Percentiles rank a stretch among this genome's conserved stretches.
phyloP scores from a whole-genome alignment of 495 filamentous ascomycete species.

The Cairneyella variabilis region DNA sequence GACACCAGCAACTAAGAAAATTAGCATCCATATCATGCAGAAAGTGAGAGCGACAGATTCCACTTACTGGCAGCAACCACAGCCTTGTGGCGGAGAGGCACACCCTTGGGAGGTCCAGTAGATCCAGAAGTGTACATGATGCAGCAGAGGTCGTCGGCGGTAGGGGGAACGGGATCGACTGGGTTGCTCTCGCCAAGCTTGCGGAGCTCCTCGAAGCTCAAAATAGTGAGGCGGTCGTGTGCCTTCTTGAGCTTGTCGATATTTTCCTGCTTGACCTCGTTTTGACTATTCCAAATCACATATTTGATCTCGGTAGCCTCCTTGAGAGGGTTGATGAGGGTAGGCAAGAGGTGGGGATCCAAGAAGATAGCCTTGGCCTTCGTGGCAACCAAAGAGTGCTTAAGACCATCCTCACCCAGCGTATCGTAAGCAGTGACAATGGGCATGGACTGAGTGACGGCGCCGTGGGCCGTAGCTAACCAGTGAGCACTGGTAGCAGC shows the following conservation, averaged over 20 bases:
- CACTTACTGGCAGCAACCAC: slow-evolving; percentile 81
- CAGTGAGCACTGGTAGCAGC: slow-evolving; percentile 84
- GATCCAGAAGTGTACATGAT: slow-evolving; percentile 99
- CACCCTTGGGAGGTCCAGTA: slow-evolving; percentile 95
- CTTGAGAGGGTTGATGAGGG: slow-evolving; percentile 75
- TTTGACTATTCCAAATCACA: slow-evolving; percentile 86
- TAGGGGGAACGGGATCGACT: slow-evolving; percentile 75
- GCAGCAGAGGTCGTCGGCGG: slow-evolving; percentile 85
- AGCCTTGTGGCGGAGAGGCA: slow-evolving; percentile 82
- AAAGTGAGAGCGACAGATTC: too few relatives aligned
- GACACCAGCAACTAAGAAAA: slow-evolving; percentile 73
- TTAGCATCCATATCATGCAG: slow-evolving; percentile 7
- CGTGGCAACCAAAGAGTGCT: slow-evolving; percentile 88
- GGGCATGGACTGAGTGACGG: slow-evolving; percentile 85
- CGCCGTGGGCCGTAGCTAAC: slow-evolving; percentile 68
- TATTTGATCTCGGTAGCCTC: slow-evolving; percentile 73
- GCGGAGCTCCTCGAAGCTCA: slow-evolving; percentile 81
- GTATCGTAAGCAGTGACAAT: slow-evolving; percentile 99
- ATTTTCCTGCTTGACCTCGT: slow-evolving; percentile 70
- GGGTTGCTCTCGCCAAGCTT: slow-evolving; percentile 81
- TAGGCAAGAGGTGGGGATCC: slow-evolving; percentile 77
- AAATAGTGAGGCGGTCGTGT: slow-evolving; percentile 64
- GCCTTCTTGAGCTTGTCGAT: slow-evolving; percentile 74
- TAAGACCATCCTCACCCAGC: slow-evolving; percentile 87
- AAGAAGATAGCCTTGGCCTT: slow-evolving; percentile 84